Conservation (phyloP, 257 asterid species). For the Solanum virginianum region DNA sequence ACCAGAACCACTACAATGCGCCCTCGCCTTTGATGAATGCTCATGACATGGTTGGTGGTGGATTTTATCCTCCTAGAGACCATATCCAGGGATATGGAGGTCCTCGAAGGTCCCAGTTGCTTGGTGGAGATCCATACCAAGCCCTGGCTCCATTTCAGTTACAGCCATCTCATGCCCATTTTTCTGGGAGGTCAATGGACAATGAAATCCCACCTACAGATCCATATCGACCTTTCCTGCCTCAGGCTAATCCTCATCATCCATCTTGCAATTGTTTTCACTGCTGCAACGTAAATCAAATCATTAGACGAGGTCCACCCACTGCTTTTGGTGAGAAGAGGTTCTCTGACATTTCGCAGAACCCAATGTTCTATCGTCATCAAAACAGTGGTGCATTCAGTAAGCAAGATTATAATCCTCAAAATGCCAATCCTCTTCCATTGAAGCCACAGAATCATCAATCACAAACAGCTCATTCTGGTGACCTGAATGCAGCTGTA, state of each 20-base stretch:
- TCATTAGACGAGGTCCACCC: slow-evolving; percentile 12
- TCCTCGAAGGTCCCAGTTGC: slow-evolving; percentile 31
- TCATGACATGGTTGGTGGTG: slow-evolving; percentile 35
- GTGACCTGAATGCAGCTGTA: slow-evolving; percentile 46
- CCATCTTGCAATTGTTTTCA: slow-evolving; percentile 68
- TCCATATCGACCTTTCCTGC: slow-evolving; percentile 23
- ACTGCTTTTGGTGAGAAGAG: slow-evolving; percentile 16
- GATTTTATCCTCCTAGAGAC: slow-evolving; percentile 37
- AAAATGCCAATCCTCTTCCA: slow-evolving; percentile 15
- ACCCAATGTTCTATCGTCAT: slow-evolving; percentile 16
- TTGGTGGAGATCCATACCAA: slow-evolving; percentile 29
- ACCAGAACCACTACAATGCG: slow-evolving; percentile 24
- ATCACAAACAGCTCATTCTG: slow-evolving; percentile 35
- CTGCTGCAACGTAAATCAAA: slow-evolving; percentile 34
- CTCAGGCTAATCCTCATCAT: slow-evolving; percentile 35
- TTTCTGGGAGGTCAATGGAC: slow-evolving; percentile 32
- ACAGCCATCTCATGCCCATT: slow-evolving; percentile 19
- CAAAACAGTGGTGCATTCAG: slow-evolving; percentile 19
- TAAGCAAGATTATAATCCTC: slow-evolving; percentile 18
- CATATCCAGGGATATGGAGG: slow-evolving; percentile 25
- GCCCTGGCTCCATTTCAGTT: slow-evolving; percentile 17
- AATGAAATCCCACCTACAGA: slow-evolving; percentile 27
- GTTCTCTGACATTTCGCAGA: slow-evolving; percentile 20
- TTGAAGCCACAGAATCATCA: slow-evolving; percentile 23
- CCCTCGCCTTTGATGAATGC: slow-evolving; percentile 24